Conservation (phyloP, 768 basidiomycete genomes). For the Russula abietina region DNA sequence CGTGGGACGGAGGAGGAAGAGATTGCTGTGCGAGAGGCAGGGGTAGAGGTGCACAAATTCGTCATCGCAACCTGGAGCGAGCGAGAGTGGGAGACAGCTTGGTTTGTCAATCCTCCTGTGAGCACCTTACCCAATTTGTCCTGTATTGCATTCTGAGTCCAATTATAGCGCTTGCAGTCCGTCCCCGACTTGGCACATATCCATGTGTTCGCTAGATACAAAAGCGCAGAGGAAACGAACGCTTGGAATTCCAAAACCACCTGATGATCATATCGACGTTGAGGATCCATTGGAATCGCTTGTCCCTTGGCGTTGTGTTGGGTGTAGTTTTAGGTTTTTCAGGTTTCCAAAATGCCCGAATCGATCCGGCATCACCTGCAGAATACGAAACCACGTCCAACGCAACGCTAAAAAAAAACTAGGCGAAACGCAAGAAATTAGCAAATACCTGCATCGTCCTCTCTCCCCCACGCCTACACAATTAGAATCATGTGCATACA, state of each 20-base stretch:
- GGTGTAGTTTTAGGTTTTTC: too few relatives aligned
- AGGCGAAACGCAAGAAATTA: too few relatives aligned
- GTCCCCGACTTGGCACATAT: conserved; percentile 75
- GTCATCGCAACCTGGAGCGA: conserved; percentile 64
- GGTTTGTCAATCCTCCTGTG: conserved; percentile 88
- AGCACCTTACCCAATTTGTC: conserved; percentile 27
- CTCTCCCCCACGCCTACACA: too few relatives aligned
- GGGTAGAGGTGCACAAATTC: conserved; percentile 55
- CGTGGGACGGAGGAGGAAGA: conserved; percentile 51
- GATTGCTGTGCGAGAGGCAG: conserved; percentile 43
- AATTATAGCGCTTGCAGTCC: conserved; percentile 65
- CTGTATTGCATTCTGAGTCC: neutral
- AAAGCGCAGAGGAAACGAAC: conserved; percentile 29
- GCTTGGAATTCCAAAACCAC: neutral
- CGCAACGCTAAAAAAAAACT: too few relatives aligned
- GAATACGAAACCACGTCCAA: too few relatives aligned
- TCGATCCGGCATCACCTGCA: too few relatives aligned
- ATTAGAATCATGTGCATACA: too few relatives aligned
- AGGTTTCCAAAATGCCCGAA: too few relatives aligned
- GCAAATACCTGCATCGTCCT: too few relatives aligned
- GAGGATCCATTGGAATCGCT: neutral
- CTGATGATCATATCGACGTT: neutral
- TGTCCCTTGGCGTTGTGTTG: too few relatives aligned
- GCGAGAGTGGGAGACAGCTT: conserved; percentile 79
- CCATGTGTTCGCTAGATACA: conserved; percentile 76